Evolutionary conservation across 768 basidiomycete genomes (phyloP).

Genomic region (Inosperma sp.): DNA sequence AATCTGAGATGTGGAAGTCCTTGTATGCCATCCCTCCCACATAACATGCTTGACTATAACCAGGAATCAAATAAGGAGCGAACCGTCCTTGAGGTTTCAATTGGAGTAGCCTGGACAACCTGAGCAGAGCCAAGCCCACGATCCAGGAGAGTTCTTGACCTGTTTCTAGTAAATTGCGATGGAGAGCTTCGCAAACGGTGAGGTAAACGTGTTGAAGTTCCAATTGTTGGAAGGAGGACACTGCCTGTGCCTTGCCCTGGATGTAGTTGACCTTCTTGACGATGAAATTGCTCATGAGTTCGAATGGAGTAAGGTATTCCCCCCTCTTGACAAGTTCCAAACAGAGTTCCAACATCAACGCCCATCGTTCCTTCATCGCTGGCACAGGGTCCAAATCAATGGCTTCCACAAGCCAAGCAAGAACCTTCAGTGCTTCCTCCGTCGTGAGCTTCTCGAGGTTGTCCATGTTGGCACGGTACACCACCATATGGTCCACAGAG

Average conservation of each 20-base stretch:
- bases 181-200: constrained; percentile 24
- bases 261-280: constrained; percentile 9
- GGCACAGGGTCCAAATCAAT: constrained; percentile 7
- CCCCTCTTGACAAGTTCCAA: constrained; percentile 28
- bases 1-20: constrained; percentile 37
- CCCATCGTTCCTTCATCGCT: constrained; percentile 8
- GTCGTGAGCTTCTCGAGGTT: constrained; percentile 6
- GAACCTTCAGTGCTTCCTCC: constrained; percentile 7
- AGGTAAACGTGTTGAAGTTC: constrained; percentile 19
- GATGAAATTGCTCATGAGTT: constrained; percentile 16
- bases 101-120: constrained; percentile 31
- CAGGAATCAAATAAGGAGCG: constrained; percentile 38
- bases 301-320: constrained; percentile 24
- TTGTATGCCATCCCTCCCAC: constrained; percentile 20
- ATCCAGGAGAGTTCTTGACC: constrained; percentile 12
- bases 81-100: constrained; percentile 31
- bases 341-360: constrained; percentile 25
- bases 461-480: constrained; percentile 38
- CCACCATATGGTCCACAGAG: constrained; percentile 36
- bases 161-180: constrained; percentile 10
- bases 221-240: constrained; percentile 8
- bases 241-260: neutral
- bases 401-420: constrained; percentile 23
- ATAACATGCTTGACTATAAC: constrained; percentile 39
- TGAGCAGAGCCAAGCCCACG: constrained; percentile 31